Base-by-base conservation (phyloP, 2,329 filamentous ascomycete species). In the Phaeomoniella chlamydospora region DNA sequence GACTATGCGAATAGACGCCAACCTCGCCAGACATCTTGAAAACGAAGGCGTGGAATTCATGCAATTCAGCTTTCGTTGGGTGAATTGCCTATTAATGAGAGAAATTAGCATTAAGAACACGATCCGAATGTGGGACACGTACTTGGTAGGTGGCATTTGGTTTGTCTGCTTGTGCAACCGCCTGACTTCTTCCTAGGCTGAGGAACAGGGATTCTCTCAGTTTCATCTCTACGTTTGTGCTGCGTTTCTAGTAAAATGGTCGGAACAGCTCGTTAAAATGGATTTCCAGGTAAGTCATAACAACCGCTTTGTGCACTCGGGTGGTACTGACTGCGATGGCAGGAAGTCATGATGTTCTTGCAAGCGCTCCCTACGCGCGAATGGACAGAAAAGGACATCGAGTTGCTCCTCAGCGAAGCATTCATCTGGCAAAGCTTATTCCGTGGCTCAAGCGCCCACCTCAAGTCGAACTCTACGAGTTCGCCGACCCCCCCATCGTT, bases 41-140 rank as follows among this genome's bases (percentile, higher is more conserved):
- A 72, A 72, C 15, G 86, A 96, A 57, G 80, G 86, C 18, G 85
- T 98, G 17, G 90, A 98, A 54, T 98, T 98, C 52, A 98, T 98
- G 50, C 90, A 98, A 54, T 98, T 98, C 61, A 94, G 86, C 58
- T 98, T 98, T 56, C 73, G 90, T 38, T 98, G 90, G 90, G 98
- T 98, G 90, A 98, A 98, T 52, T 98, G 90, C 57, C 72, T 98
- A 36, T 67, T 98, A 45, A 98, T 98, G 90, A 74, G 90, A 43
- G 90, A 98, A 61, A 82, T 98, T 45, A 94, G 82, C 53, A 88
- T 98, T 39, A 83, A 79, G 56, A 96, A 94, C 55, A 94, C 86
- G 1, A 93, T 98, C 44, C 72, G 90, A 47, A 98, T 98, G 90
- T 98, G 90, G 90, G 90, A 98, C 58, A 98, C 90, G 16, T 98